Percentiles rank a stretch among this genome's conserved stretches.
phyloP scores from a whole-genome alignment of 192 early-diverging fungal genomes.

The Coemansia sp. region DNA sequence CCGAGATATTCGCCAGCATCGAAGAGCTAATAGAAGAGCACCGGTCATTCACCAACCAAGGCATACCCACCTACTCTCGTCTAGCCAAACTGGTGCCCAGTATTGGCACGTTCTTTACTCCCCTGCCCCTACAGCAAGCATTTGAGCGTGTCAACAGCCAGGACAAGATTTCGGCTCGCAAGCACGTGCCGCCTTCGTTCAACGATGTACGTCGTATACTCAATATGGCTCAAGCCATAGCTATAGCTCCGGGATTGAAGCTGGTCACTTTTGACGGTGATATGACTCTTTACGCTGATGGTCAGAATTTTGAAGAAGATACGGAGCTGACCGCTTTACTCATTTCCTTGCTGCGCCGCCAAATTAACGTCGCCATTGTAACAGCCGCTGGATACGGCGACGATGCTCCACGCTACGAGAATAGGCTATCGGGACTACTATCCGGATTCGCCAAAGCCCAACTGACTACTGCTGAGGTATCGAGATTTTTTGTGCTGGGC shows the following conservation, averaged over 20 bases:
- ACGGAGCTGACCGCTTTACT: slow-evolving; percentile 69
- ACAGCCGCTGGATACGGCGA: slow-evolving; percentile 89
- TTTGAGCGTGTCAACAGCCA: slow-evolving; percentile 73
- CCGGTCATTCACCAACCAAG: slow-evolving; percentile 20
- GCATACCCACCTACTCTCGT: slow-evolving; percentile 66
- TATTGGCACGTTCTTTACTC: slow-evolving; percentile 85
- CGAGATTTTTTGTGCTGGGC: slow-evolving; percentile 81
- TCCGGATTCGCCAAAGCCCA: slow-evolving; percentile 60
- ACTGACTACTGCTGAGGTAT: slow-evolving; percentile 57
- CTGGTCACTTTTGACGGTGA: slow-evolving; percentile 95
- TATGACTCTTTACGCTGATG: slow-evolving; percentile 93
- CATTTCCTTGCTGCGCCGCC: slow-evolving; percentile 66
- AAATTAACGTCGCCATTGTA: slow-evolving; percentile 81
- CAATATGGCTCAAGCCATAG: slow-evolving; percentile 87
- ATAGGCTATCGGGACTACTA: slow-evolving; percentile 76
- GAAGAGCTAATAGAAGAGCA: slow-evolving; percentile 80
- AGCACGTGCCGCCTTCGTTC: slow-evolving; percentile 88
- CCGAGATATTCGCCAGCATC: slow-evolving; percentile 78
- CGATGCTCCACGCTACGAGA: slow-evolving; percentile 75
- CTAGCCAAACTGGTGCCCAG: slow-evolving; percentile 77
- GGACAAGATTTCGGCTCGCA: slow-evolving; percentile 74
- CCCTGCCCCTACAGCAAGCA: slow-evolving; percentile 72
- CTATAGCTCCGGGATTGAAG: slow-evolving; percentile 70
- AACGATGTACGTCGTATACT: slow-evolving; percentile 90
- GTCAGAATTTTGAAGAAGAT: slow-evolving; percentile 77